Percentiles rank a stretch among this genome's conserved stretches.
These are phyloP conservation scores for Chalciporus chontae DNA, from an alignment of 768 basidiomycete species.

Conservation along the genomic window DNA sequence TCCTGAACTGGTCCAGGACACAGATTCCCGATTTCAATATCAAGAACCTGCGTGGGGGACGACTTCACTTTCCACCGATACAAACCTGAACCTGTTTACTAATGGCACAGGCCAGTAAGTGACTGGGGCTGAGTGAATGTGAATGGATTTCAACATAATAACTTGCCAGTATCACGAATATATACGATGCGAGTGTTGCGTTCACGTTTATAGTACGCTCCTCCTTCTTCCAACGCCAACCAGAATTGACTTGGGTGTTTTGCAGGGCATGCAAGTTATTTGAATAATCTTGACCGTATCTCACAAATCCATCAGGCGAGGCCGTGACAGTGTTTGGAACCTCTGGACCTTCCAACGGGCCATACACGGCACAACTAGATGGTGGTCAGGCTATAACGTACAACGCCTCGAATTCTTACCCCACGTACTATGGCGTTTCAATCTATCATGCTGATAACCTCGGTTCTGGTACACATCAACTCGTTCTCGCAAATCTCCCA, in stretches of 20 bases:
- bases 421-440: slow-evolving; percentile 25
- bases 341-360: slow-evolving; percentile 33
- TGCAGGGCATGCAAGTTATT: slow-evolving; percentile 19
- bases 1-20: slow-evolving; percentile 29
- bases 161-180: slow-evolving; percentile 31
- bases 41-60: slow-evolving; percentile 34
- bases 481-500: slow-evolving; percentile 33
- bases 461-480: slow-evolving; percentile 36
- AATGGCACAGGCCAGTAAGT: slow-evolving; percentile 43
- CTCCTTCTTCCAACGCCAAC: not conserved
- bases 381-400: slow-evolving; percentile 6
- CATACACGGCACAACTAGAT: slow-evolving; percentile 36
- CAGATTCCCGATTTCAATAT: slow-evolving; percentile 38
- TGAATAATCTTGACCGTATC: not conserved
- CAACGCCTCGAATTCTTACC: slow-evolving; percentile 14
- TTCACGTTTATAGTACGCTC: slow-evolving; percentile 39
- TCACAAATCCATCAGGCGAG: slow-evolving; percentile 31
- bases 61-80: slow-evolving; percentile 24
- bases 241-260: not conserved
- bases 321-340: slow-evolving; percentile 46
- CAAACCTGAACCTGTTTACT: slow-evolving; percentile 37
- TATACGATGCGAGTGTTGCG: slow-evolving; percentile 30
- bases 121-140: not conserved
- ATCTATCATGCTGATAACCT: slow-evolving; percentile 35
- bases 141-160: not conserved